Conservation (phyloP, 75 land plant species). For the Sequoiadendron giganteum region DNA sequence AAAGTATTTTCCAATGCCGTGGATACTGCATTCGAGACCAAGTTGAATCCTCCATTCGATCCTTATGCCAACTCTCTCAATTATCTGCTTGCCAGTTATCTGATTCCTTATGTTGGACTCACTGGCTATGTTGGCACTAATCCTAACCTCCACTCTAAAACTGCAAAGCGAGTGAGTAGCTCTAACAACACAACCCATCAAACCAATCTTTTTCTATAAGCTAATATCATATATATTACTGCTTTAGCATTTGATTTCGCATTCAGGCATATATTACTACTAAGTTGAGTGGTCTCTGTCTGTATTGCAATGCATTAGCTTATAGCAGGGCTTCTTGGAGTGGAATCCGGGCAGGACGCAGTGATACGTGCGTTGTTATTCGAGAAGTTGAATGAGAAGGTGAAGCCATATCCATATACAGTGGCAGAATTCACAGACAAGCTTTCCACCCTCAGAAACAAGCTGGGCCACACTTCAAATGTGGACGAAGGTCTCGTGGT, state of each 20-base stretch:
- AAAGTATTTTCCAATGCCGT: constrained; percentile 20
- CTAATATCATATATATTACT: no score
- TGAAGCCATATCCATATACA: constrained; percentile 18
- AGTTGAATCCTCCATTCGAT: constrained; percentile 33
- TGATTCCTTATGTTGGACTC: constrained; percentile 52
- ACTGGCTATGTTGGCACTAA: constrained; percentile 50
- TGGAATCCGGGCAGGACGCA: constrained; percentile 92
- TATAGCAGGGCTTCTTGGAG: constrained; percentile 45
- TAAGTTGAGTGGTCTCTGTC: no score
- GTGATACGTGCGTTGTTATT: constrained; percentile 57
- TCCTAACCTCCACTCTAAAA: no score
- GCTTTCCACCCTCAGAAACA: constrained; percentile 55
- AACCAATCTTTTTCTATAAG: no score
- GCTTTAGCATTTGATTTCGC: no score
- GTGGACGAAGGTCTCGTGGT: constrained; percentile 70
- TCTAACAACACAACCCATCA: no score
- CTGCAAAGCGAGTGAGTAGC: no score
- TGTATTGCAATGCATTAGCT: no score
- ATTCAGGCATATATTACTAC: no score
- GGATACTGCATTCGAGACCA: constrained; percentile 21
- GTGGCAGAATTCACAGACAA: constrained; percentile 64
- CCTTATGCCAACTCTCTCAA: constrained; percentile 41
- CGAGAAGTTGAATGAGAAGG: constrained; percentile 29
- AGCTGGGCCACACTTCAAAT: constrained; percentile 17
- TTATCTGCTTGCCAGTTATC: constrained; percentile 40